Base-by-base conservation (phyloP, 768 basidiomycete species). In the Tylopilus vinaceipallidus region DNA sequence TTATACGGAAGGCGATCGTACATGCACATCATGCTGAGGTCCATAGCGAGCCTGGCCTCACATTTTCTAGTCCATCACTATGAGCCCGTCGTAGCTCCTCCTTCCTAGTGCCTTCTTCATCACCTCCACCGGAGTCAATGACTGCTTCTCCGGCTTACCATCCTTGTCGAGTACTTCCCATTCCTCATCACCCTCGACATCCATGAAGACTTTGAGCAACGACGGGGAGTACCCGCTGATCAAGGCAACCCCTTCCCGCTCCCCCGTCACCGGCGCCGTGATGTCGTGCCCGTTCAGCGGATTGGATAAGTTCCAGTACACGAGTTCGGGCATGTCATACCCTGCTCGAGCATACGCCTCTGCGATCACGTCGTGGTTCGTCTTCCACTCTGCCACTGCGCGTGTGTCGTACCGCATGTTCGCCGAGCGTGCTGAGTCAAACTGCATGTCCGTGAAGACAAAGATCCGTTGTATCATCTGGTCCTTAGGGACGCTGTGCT, bases 371-470 rank as follows among this genome's bases (percentile, higher is more conserved):
- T 83, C 75, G 56, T 88, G 77, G 39, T 80, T 85, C 33, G 86
- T 89, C 57, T 78, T 73, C 82, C 84, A 87, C 0, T 55, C 32
- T 2, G 35, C 42, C 27, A 29, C 27, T 29, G 27, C 6, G 27
- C 6, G 27, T 12, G 27, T 6, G 27, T 6, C 6, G 12, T 3
- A 10, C 39, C 8, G 40, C 0, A 3, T 44, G 26, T 17, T 4
- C 3, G 11, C 3, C 6, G 17, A 13, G 10, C 30, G 19, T 17
- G 57, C 55, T 2, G 10, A 14, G 59, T 88, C 83, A 54, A 89
- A 89, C 66, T 88, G 86, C 87, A 89, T 88, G 60, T 89, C 86
- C 3, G 80, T 79, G 63, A 91, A 89, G 36, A 89, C 74, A 60
- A 90, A 88, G 0, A 89, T 67, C 5, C 83, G 77, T 69, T 85